Percentiles rank a stretch among this genome's conserved stretches.
These are phyloP conservation scores for Phytopythium vexans DNA, from an alignment of 352 stramenopile species.

Conservation along the genomic window DNA sequence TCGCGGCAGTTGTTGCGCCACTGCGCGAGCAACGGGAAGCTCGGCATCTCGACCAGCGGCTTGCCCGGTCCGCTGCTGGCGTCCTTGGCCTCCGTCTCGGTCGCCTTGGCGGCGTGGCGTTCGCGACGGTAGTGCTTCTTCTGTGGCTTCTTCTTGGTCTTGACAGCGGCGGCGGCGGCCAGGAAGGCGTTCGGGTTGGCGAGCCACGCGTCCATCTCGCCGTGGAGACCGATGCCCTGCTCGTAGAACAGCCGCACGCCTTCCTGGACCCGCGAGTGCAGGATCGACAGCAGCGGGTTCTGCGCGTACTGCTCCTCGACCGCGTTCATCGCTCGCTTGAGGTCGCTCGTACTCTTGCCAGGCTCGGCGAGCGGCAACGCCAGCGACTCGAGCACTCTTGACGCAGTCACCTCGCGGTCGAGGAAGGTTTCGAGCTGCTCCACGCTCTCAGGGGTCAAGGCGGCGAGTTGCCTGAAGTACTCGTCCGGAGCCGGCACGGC, in stretches of 20 bases:
- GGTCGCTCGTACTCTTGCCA: conserved; percentile 16
- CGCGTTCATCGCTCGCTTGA: conserved; percentile 6
- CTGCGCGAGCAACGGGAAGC: conserved; percentile 59
- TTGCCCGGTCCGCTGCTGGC: not conserved
- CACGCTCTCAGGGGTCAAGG: conserved; percentile 32
- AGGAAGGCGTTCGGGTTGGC: conserved; percentile 22
- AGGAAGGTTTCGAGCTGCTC: conserved; percentile 53
- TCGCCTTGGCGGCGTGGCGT: conserved; percentile 13
- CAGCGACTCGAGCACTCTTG: conserved; percentile 31
- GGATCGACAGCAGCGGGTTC: conserved; percentile 56
- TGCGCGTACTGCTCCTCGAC: conserved; percentile 17
- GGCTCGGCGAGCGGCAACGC: conserved; percentile 26
- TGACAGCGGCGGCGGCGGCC: conserved; percentile 19
- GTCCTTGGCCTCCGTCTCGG: conserved; percentile 2
- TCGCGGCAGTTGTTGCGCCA: conserved; percentile 80
- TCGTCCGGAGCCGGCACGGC: conserved; percentile 52
- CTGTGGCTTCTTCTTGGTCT: conserved; percentile 57
- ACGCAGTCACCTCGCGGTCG: conserved; percentile 37
- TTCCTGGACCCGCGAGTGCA: conserved; percentile 57
- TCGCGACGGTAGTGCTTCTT: conserved; percentile 64
- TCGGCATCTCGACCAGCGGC: conserved; percentile 43
- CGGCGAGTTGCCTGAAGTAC: conserved; percentile 58
- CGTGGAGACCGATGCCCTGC: conserved; percentile 65
- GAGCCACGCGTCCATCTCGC: conserved; percentile 76
- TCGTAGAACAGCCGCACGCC: conserved; percentile 80